A percentile compares a stretch with the other conserved stretches of the same genome.
Evolutionary conservation across 495 filamentous ascomycete species (phyloP).

Genomic region (Hypoxylon rickii): DNA sequence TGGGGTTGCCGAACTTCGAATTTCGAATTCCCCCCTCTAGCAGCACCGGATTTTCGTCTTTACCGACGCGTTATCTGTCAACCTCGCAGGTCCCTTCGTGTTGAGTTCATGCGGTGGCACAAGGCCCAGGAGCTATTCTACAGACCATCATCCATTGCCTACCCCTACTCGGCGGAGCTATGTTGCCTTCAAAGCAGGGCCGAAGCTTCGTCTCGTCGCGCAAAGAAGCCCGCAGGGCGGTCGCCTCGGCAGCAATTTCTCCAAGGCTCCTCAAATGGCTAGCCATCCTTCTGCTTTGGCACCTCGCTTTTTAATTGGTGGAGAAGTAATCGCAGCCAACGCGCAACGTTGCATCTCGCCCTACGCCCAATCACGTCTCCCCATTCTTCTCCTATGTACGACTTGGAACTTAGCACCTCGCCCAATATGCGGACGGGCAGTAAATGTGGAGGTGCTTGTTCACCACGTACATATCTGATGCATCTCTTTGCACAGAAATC

Average conservation of each 20-base stretch:
- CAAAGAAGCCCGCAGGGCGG: constrained; percentile 3
- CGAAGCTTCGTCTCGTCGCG: background rate
- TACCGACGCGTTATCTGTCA: constrained; percentile 18
- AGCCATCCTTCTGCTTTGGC: constrained; percentile 14
- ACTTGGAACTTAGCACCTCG: constrained; percentile 1
- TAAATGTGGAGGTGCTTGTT: background rate
- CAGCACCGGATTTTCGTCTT: constrained; percentile 10
- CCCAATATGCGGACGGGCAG: background rate
- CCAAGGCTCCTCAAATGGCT: constrained; percentile 3
- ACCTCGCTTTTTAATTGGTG: constrained; percentile 18
- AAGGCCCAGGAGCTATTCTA: background rate
- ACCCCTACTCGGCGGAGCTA: background rate
- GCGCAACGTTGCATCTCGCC: constrained; percentile 32
- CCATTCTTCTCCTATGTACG: constrained; percentile 3
- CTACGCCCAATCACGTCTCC: constrained; percentile 11
- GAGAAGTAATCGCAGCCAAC: constrained; percentile 19
- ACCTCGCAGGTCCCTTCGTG: constrained; percentile 8
- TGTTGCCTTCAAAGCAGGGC: background rate
- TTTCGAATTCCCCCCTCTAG: constrained; percentile 3
- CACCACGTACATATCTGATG: no score
- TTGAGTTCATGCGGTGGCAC: constrained; percentile 25
- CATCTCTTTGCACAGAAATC: no score
- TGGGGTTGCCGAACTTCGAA: constrained; percentile 19
- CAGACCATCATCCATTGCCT: background rate
- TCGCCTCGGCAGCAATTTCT: constrained; percentile 13